Evolutionary conservation across 1,284 basidiomycete species (phyloP).

Genomic region (Melanopsichium pennsylvanicum): DNA sequence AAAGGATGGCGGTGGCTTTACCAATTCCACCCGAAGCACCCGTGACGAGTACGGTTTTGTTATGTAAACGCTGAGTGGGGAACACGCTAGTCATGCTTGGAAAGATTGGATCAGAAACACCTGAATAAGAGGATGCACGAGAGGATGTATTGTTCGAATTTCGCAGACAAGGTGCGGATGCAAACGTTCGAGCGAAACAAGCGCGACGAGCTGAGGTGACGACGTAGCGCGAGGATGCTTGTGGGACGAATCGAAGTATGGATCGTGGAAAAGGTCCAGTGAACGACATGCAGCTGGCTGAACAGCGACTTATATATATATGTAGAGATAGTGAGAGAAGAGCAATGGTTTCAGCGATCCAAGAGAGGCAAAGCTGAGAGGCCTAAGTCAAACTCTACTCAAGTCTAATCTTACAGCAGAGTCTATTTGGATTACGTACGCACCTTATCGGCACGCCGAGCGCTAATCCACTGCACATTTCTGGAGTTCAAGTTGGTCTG

Average conservation of each 20-base stretch:
- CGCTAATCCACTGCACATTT: too few relatives aligned
- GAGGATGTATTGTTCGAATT: neutral
- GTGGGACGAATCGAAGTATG: slow-evolving; percentile 10
- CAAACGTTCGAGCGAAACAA: slow-evolving; percentile 5
- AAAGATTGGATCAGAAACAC: slow-evolving; percentile 27
- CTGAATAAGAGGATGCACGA: neutral
- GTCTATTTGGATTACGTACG: too few relatives aligned
- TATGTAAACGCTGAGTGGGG: slow-evolving; percentile 69
- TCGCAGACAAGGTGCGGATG: neutral
- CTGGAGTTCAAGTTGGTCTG: too few relatives aligned
- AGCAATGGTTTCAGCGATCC: neutral
- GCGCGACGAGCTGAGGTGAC: neutral
- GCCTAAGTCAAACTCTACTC: too few relatives aligned
- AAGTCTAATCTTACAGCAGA: too few relatives aligned
- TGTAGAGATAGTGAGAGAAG: neutral
- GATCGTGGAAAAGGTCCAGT: slow-evolving; percentile 9
- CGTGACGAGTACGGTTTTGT: slow-evolving; percentile 85
- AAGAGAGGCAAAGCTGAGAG: slow-evolving; percentile 2
- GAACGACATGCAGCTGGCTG: slow-evolving; percentile 25
- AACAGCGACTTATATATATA: neutral
- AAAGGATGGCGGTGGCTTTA: slow-evolving; percentile 51
- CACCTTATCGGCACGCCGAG: too few relatives aligned
- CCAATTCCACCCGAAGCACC: slow-evolving; percentile 86
- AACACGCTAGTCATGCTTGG: slow-evolving; percentile 50
- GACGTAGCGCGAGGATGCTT: slow-evolving; percentile 3